phyloP scores from a whole-genome alignment of 78 protist genomes.

The Diacronema lutheri region DNA sequence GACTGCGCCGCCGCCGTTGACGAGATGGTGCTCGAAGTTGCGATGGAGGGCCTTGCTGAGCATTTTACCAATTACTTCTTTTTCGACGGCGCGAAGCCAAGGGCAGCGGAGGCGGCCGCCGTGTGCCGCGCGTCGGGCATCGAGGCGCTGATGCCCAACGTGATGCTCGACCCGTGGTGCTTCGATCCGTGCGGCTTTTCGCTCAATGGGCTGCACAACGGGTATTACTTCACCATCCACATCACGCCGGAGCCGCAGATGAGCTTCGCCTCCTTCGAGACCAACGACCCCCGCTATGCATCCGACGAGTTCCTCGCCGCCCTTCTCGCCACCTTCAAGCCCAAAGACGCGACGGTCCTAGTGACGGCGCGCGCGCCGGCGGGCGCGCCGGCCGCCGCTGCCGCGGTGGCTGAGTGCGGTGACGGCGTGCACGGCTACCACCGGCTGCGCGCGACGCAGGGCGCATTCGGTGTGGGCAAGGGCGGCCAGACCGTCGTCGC shows the following conservation, averaged over 20 bases:
- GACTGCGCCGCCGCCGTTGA: no score
- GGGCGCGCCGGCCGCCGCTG: no score
- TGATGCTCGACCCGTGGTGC: slow-evolving; percentile 50
- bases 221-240: slow-evolving; percentile 70
- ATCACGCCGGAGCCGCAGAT: slow-evolving; percentile 71
- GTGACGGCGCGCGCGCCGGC: neutral
- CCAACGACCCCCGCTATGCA: slow-evolving; percentile 31
- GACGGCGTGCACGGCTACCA: no score
- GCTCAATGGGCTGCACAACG: slow-evolving; percentile 74
- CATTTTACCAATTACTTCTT: neutral
- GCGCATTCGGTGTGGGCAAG: no score
- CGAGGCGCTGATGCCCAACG: slow-evolving; percentile 36
- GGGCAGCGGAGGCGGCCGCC: neutral
- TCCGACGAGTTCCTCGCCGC: neutral
- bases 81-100: neutral
- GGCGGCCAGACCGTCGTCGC: no score
- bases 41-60: neutral
- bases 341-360: neutral
- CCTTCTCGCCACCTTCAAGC: neutral
- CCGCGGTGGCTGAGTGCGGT: no score
- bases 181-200: slow-evolving; percentile 96
- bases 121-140: neutral
- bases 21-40: neutral
- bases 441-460: no score
- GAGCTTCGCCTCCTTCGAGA: slow-evolving; percentile 67